Conservation (phyloP, 129 eudicot genomes). For the Calendula officinalis region DNA sequence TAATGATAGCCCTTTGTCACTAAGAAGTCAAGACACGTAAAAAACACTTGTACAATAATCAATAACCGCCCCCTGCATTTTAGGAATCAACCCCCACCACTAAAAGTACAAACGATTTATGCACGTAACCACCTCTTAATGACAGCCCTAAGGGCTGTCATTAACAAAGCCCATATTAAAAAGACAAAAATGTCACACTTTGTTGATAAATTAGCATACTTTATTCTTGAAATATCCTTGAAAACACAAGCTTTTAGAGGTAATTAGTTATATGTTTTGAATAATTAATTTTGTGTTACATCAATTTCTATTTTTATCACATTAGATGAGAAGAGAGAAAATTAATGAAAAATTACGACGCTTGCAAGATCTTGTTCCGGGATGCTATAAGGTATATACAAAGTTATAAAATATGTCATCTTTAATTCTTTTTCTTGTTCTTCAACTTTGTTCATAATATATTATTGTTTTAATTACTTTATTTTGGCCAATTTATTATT, state of each 20-base stretch:
- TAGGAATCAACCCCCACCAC: no score
- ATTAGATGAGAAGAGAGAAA: slow-evolving; percentile 73
- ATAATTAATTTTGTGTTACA: not conserved
- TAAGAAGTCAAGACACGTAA: no score
- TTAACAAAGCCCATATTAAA: no score
- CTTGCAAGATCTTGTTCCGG: slow-evolving; percentile 89
- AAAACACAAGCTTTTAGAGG: not conserved
- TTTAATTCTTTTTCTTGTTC: not conserved
- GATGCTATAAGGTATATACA: slow-evolving; percentile 73
- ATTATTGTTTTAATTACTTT: not conserved
- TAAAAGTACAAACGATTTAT: no score
- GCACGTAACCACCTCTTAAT: no score
- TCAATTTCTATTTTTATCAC: not conserved
- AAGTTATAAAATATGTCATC: not conserved
- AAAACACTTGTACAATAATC: no score
- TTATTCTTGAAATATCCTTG: not conserved
- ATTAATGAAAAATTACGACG: slow-evolving; percentile 74
- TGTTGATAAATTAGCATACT: not conserved
- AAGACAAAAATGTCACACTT: no score
- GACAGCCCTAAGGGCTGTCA: no score
- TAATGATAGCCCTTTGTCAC: no score
- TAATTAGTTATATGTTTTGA: not conserved
- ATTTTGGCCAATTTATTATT: not conserved
- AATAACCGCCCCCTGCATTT: no score
- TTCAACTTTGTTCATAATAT: not conserved